phyloP scores from a whole-genome alignment of 805 yeast genomes.

The Schizosaccharomyces octosporus region DNA sequence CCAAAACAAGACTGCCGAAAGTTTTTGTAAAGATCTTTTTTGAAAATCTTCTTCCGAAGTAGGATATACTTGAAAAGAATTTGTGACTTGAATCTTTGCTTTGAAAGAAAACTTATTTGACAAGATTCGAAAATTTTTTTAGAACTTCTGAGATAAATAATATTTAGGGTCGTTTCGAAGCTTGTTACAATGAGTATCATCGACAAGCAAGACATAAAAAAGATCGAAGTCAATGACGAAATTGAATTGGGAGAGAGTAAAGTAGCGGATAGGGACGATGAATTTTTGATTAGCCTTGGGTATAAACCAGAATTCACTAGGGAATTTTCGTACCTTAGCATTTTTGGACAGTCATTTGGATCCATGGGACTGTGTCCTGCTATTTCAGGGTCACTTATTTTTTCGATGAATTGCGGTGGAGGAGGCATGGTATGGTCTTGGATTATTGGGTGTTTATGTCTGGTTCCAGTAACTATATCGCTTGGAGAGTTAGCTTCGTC shows the following conservation, averaged over 20 bases:
- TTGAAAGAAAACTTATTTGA: too few relatives aligned
- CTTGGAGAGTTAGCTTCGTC: conserved; percentile 41
- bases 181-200: neutral
- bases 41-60: too few relatives aligned
- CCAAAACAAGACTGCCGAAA: too few relatives aligned
- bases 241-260: neutral
- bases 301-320: conserved; percentile 45
- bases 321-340: conserved; percentile 34
- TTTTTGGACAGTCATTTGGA: conserved; percentile 43
- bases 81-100: too few relatives aligned
- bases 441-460: conserved; percentile 27
- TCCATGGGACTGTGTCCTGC: conserved; percentile 43
- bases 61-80: too few relatives aligned
- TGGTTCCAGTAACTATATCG: conserved; percentile 30
- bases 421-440: conserved; percentile 40
- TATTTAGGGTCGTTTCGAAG: too few relatives aligned
- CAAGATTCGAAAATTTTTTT: too few relatives aligned
- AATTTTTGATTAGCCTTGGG: conserved; percentile 25
- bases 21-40: too few relatives aligned
- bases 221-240: neutral
- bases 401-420: conserved; percentile 32
- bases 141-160: too few relatives aligned
- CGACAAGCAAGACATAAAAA: neutral
- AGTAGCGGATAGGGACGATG: neutral
- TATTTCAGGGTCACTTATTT: conserved; percentile 32